These are phyloP conservation scores for Artemisia annua DNA, from an alignment of 129 eudicot species.

Conservation along the genomic window DNA sequence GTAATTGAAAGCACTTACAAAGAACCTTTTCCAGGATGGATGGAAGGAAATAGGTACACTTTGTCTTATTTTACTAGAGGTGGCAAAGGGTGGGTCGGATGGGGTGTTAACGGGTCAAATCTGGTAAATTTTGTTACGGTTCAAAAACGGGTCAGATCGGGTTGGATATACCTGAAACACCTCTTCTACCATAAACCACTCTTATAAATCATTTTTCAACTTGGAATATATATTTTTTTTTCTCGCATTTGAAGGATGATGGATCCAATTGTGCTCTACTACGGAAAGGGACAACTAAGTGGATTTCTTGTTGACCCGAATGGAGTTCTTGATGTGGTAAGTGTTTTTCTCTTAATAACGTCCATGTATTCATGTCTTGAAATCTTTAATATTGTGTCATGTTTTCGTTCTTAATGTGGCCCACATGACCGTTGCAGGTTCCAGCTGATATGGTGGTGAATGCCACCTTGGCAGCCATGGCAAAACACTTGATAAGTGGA, in stretches of 20 bases:
- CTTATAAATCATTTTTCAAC: neutral
- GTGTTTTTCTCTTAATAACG: constrained; percentile 10
- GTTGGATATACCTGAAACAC: neutral
- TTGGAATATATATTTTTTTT: constrained; percentile 11
- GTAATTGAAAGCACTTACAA: constrained; percentile 93
- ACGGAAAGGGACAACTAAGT: constrained; percentile 91
- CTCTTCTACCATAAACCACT: neutral
- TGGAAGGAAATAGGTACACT: constrained; percentile 94
- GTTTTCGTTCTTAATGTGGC: constrained; percentile 3
- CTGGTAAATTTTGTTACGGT: neutral
- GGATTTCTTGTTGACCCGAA: constrained; percentile 91
- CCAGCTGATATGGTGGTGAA: constrained; percentile 99
- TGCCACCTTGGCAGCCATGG: constrained; percentile 93
- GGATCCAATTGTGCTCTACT: constrained; percentile 89
- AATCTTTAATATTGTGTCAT: neutral
- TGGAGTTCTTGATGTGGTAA: constrained; percentile 96
- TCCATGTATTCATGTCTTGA: neutral
- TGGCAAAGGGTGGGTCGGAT: neutral
- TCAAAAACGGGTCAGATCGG: neutral
- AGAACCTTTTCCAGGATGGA: constrained; percentile 99
- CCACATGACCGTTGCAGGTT: constrained; percentile 44
- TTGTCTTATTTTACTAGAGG: neutral
- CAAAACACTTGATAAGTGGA: constrained; percentile 72
- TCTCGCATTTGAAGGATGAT: constrained; percentile 67
- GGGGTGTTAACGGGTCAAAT: too few species aligned